phyloP scores from a whole-genome alignment of 352 stramenopile species.

The Globisporangium camurandrum region DNA sequence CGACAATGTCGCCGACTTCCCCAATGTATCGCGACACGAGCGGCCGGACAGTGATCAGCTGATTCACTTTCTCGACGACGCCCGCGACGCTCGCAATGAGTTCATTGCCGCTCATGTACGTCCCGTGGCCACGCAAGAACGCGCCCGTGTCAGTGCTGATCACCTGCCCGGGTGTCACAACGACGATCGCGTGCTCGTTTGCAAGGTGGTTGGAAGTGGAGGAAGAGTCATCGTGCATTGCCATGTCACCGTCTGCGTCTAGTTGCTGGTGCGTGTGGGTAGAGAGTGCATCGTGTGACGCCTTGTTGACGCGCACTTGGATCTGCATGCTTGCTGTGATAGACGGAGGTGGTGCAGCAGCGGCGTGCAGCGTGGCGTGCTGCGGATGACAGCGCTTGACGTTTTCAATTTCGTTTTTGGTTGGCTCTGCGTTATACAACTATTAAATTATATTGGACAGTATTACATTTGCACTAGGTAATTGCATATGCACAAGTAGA shows the following conservation, averaged over 20 bases:
- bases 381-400: no score
- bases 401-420: no score
- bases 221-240: conserved; percentile 3
- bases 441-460: no score
- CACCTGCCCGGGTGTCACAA: conserved; percentile 69
- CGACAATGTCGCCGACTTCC: conserved; percentile 95
- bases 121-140: conserved; percentile 91
- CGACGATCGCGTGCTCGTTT: conserved; percentile 38
- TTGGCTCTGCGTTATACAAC: no score
- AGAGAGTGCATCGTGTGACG: not conserved
- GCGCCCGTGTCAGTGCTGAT: conserved; percentile 71
- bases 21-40: conserved; percentile 88
- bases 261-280: no score
- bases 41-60: conserved; percentile 93
- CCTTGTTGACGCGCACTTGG: conserved; percentile 7
- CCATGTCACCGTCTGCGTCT: conserved; percentile 10
- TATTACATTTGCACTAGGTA: not conserved
- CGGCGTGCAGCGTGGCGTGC: no score
- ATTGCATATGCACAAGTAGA: no score
- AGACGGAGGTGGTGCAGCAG: no score
- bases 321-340: no score
- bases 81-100: conserved; percentile 91
- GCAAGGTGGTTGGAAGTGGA: conserved; percentile 12
- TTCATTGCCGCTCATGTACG: conserved; percentile 87
- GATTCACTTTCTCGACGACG: conserved; percentile 95